Percentiles rank a stretch among this genome's conserved stretches.
Evolutionary conservation across 495 filamentous ascomycete species (phyloP).

Genomic region (Penicillium coffeae): DNA sequence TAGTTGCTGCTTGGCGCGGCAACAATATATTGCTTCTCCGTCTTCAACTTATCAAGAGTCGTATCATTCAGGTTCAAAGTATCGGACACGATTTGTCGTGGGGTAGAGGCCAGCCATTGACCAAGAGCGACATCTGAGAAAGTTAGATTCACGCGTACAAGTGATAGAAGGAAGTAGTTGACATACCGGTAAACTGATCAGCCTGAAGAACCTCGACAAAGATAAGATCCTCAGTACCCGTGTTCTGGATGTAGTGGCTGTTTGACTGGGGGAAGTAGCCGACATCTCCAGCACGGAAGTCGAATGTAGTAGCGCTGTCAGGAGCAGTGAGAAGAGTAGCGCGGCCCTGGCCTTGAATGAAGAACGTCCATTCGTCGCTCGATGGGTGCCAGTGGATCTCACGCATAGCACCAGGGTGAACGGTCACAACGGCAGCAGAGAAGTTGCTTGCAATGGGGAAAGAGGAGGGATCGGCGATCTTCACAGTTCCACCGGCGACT

Average conservation of each 20-base stretch:
- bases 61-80: constrained; percentile 54
- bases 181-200: constrained; percentile 53
- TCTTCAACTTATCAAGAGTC: constrained; percentile 52
- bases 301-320: constrained; percentile 60
- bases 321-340: constrained; percentile 64
- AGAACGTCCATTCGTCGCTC: constrained; percentile 75
- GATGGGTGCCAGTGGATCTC: constrained; percentile 79
- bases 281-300: constrained; percentile 70
- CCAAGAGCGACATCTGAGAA: constrained; percentile 55
- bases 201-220: constrained; percentile 71
- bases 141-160: constrained; percentile 1
- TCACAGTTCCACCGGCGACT: constrained; percentile 61
- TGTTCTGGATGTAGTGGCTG: constrained; percentile 74
- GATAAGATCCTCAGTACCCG: constrained; percentile 61
- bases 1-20: no score
- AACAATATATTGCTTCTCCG: constrained; percentile 59
- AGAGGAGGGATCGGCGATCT: constrained; percentile 60
- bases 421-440: constrained; percentile 59
- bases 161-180: neutral
- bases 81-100: constrained; percentile 60
- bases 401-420: constrained; percentile 68
- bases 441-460: constrained; percentile 61
- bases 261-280: constrained; percentile 62
- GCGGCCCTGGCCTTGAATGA: constrained; percentile 62
- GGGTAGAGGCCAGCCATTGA: constrained; percentile 63